phyloP scores from a whole-genome alignment of 352 stramenopile genomes.

The Phytophthora boehmeriae region DNA sequence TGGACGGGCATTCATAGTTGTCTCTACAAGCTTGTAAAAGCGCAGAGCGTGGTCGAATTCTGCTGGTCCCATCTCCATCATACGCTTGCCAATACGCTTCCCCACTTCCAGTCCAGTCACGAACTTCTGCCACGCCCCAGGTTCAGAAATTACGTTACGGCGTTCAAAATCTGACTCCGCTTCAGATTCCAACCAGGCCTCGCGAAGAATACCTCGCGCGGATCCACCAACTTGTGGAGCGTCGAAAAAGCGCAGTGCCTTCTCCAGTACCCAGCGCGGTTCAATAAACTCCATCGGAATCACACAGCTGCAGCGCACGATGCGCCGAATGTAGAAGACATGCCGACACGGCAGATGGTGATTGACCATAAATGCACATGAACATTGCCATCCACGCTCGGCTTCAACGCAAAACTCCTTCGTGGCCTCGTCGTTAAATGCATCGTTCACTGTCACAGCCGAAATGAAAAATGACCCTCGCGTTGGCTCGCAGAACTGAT shows the following conservation, averaged over 20 bases:
- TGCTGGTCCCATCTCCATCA: slow-evolving; percentile 36
- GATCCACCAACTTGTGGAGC: slow-evolving; percentile 1
- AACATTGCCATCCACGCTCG: slow-evolving; percentile 41
- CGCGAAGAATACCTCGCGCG: not conserved
- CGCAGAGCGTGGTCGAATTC: slow-evolving; percentile 34
- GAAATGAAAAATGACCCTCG: slow-evolving; percentile 39
- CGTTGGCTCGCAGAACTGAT: slow-evolving; percentile 41
- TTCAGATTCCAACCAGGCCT: slow-evolving; percentile 1
- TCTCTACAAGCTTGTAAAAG: slow-evolving; percentile 48
- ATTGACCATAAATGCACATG: slow-evolving; percentile 45
- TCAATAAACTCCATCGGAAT: slow-evolving; percentile 35
- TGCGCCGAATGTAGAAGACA: slow-evolving; percentile 42
- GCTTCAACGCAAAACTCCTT: slow-evolving; percentile 44
- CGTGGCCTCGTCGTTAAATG: slow-evolving; percentile 35
- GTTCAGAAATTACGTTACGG: slow-evolving; percentile 19
- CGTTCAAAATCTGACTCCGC: slow-evolving; percentile 3
- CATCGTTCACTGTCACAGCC: slow-evolving; percentile 30
- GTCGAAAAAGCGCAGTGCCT: slow-evolving; percentile 31
- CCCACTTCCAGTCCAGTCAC: slow-evolving; percentile 36
- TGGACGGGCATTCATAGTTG: slow-evolving; percentile 30
- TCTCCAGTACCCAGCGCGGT: slow-evolving; percentile 33
- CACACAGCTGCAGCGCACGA: slow-evolving; percentile 36
- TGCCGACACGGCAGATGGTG: slow-evolving; percentile 40
- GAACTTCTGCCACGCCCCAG: slow-evolving; percentile 39
- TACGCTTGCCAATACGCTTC: slow-evolving; percentile 34